Conservation (phyloP, 2,329 filamentous ascomycete genomes). For the Penicillium brevicompactum region DNA sequence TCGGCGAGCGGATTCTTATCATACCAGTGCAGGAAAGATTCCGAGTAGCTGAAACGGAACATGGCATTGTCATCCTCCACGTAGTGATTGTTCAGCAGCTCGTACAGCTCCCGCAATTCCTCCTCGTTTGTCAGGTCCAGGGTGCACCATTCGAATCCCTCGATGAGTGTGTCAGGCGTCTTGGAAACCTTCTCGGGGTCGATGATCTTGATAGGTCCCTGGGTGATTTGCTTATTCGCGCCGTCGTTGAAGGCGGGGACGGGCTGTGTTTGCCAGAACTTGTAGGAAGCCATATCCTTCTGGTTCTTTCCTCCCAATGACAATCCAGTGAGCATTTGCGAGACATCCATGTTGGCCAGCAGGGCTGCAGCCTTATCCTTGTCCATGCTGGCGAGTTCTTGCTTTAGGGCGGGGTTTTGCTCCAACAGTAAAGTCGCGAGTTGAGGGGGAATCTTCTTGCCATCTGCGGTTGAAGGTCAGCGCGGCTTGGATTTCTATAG, state of each 20-base stretch:
- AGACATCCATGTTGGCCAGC: constrained; percentile 52
- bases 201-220: constrained; percentile 83
- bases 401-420: constrained; percentile 65
- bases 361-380: constrained; percentile 59
- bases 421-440: constrained; percentile 46
- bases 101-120: constrained; percentile 85
- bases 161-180: constrained; percentile 72
- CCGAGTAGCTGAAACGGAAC: constrained; percentile 96
- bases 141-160: constrained; percentile 91
- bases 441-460: constrained; percentile 37
- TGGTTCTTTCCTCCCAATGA: constrained; percentile 81
- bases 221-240: constrained; percentile 53
- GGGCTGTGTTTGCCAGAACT: constrained; percentile 98
- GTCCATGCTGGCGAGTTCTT: constrained; percentile 72
- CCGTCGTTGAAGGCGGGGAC: constrained; percentile 76
- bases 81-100: constrained; percentile 89
- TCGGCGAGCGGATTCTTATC: background rate
- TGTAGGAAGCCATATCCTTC: constrained; percentile 96
- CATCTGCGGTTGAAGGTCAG: constrained; percentile 16
- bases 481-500: background rate
- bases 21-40: constrained; percentile 85
- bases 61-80: constrained; percentile 97
- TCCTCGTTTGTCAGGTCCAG: constrained; percentile 79
- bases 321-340: constrained; percentile 53
- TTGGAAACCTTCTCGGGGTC: constrained; percentile 77